A percentile compares a stretch with the other conserved stretches of the same genome.
phyloP scores from a whole-genome alignment of 2,329 filamentous ascomycete genomes.

The Rutstroemia sp. region DNA sequence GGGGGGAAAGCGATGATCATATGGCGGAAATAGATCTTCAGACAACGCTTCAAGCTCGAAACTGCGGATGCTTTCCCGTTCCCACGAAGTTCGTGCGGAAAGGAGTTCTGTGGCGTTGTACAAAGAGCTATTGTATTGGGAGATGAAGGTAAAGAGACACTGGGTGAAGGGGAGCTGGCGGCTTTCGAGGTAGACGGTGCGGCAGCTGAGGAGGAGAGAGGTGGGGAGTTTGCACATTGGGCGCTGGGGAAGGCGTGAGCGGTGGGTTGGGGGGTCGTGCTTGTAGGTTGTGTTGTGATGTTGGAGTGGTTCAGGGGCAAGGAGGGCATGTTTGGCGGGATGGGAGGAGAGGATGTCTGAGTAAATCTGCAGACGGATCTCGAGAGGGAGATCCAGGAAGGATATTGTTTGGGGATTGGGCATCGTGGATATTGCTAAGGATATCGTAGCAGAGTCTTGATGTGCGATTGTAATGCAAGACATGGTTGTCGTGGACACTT shows the following conservation, averaged over 20 bases:
- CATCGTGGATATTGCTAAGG: too few relatives aligned
- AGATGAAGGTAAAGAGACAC: conserved; percentile 41
- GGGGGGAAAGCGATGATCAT: too few relatives aligned
- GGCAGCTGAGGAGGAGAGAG: conserved; percentile 32
- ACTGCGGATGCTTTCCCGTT: background rate
- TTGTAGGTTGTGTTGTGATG: conserved; percentile 28
- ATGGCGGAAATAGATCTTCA: too few relatives aligned
- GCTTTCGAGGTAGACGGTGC: conserved; percentile 38
- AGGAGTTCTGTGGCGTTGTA: background rate
- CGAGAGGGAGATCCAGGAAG: conserved; percentile 35
- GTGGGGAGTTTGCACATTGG: conserved; percentile 32
- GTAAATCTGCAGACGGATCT: conserved; percentile 42
- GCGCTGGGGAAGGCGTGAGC: background rate
- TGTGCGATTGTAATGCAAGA: too few relatives aligned
- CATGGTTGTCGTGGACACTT: too few relatives aligned
- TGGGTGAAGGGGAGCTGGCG: conserved; percentile 34
- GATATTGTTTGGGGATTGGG: conserved; percentile 11
- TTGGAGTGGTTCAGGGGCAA: background rate
- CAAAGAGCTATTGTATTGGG: conserved; percentile 31
- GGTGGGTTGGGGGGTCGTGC: conserved; percentile 31
- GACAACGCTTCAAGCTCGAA: background rate
- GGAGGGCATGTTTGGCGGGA: conserved; percentile 16
- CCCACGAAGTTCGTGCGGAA: background rate
- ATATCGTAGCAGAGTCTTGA: too few relatives aligned
- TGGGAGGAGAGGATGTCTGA: conserved; percentile 34